Evolutionary conservation across 805 yeast species (phyloP).

Genomic region (Brettanomyces nanus): DNA sequence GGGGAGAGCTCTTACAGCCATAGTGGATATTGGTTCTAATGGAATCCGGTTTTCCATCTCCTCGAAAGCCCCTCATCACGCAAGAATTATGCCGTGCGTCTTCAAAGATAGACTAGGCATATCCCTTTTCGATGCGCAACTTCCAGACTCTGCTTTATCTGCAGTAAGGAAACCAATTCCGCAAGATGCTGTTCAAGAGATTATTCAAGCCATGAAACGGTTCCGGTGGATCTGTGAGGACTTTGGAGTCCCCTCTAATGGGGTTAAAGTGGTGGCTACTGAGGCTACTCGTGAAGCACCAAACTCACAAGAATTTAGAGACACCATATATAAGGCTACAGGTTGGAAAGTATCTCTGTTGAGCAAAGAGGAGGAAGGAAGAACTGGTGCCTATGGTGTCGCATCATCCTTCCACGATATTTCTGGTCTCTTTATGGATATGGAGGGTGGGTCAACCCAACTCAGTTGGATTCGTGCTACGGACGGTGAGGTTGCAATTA

Average conservation of each 20-base stretch:
- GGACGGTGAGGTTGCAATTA: slow-evolving; percentile 46
- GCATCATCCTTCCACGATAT: slow-evolving; percentile 63
- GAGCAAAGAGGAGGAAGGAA: slow-evolving; percentile 57
- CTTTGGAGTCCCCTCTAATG: slow-evolving; percentile 56
- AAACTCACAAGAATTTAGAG: slow-evolving; percentile 51
- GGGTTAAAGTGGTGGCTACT: slow-evolving; percentile 63
- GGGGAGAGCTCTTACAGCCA: slow-evolving; percentile 50
- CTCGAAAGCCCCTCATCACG: slow-evolving; percentile 59
- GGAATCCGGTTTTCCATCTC: slow-evolving; percentile 69
- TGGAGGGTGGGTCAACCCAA: slow-evolving; percentile 67
- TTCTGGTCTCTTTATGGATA: slow-evolving; percentile 62
- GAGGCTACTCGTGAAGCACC: slow-evolving; percentile 68
- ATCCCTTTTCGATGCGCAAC: slow-evolving; percentile 57
- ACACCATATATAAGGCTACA: slow-evolving; percentile 46
- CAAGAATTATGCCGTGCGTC: slow-evolving; percentile 70
- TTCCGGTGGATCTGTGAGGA: slow-evolving; percentile 64
- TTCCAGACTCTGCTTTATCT: slow-evolving; percentile 22
- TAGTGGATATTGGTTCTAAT: slow-evolving; percentile 73
- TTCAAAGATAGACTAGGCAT: slow-evolving; percentile 69
- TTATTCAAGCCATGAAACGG: slow-evolving; percentile 55
- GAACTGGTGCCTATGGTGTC: slow-evolving; percentile 64
- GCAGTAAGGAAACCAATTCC: slow-evolving; percentile 43
- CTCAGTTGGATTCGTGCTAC: slow-evolving; percentile 59
- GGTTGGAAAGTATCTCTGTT: slow-evolving; percentile 60
- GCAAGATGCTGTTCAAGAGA: slow-evolving; percentile 46